phyloP scores from a whole-genome alignment of 1,139 yeast species.

The Blastobotrys petasosporus region DNA sequence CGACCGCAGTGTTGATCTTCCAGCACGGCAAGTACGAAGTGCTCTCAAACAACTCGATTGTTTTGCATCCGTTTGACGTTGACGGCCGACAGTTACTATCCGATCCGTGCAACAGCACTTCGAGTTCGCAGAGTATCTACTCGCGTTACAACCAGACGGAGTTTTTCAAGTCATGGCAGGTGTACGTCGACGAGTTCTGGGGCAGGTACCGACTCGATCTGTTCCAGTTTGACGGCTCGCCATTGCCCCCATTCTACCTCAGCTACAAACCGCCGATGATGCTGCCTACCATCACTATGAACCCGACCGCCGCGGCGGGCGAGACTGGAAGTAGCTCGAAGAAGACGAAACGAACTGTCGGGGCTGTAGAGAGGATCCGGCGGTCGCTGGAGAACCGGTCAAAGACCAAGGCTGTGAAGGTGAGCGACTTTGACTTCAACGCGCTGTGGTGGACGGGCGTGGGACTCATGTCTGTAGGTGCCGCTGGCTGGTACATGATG shows the following conservation, averaged over 20 bases:
- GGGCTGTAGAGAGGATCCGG: conserved; percentile 23
- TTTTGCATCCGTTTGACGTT: conserved; percentile 66
- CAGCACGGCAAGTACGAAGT: conserved; percentile 84
- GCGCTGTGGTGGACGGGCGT: conserved; percentile 47
- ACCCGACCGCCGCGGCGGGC: conserved; percentile 52
- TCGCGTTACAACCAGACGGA: conserved; percentile 66
- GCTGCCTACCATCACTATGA: conserved; percentile 88
- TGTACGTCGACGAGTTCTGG: conserved; percentile 67
- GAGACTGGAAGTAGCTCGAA: conserved; percentile 17
- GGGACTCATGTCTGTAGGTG: conserved; percentile 40
- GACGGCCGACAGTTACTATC: conserved; percentile 92
- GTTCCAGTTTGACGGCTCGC: conserved; percentile 75
- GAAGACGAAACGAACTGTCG: conserved; percentile 20
- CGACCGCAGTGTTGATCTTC: conserved; percentile 71
- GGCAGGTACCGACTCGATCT: conserved; percentile 75
- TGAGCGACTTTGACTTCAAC: conserved; percentile 42
- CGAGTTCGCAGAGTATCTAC: conserved; percentile 49
- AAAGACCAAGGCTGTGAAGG: conserved; percentile 66
- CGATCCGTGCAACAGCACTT: conserved; percentile 59
- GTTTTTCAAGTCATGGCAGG: conserved; percentile 49
- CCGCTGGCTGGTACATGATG: conserved; percentile 32
- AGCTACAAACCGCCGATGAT: conserved; percentile 92
- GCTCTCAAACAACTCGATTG: conserved; percentile 58
- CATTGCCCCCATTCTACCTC: conserved; percentile 79
- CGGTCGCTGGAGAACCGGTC: conserved; percentile 68